Conservation (phyloP, 305 asterid genomes). For the Coffea humblotiana region DNA sequence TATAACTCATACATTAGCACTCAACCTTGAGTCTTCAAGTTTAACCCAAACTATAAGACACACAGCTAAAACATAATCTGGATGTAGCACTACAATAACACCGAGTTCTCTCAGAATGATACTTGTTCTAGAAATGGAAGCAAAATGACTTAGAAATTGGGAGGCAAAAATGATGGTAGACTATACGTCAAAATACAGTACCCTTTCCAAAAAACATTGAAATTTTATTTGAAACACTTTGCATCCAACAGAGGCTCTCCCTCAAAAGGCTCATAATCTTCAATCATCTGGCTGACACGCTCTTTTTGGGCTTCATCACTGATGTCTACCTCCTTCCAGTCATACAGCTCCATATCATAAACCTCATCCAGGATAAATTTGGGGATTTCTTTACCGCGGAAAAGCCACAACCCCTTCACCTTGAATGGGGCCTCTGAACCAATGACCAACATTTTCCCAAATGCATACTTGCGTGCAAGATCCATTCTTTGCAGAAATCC, state of each 20-base stretch:
- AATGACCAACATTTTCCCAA: slow-evolving; percentile 85
- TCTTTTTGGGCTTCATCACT: slow-evolving; percentile 87
- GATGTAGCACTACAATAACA: not conserved
- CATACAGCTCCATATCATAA: slow-evolving; percentile 84
- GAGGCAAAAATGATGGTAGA: not conserved
- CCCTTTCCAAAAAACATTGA: not conserved
- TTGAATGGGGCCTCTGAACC: slow-evolving; percentile 70
- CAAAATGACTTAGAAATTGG: not conserved
- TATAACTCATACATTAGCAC: not conserved
- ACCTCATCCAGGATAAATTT: slow-evolving; percentile 75
- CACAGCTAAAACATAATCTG: not conserved
- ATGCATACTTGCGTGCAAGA: slow-evolving; percentile 86
- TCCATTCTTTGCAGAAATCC: slow-evolving; percentile 95
- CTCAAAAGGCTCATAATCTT: slow-evolving; percentile 90
- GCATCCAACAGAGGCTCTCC: slow-evolving; percentile 86
- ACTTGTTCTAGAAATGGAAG: not conserved
- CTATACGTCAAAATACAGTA: not conserved
- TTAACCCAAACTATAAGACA: not conserved
- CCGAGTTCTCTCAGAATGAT: not conserved
- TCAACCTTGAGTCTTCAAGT: not conserved
- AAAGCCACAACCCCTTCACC: slow-evolving; percentile 98
- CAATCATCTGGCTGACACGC: slow-evolving; percentile 85
- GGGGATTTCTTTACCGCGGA: slow-evolving; percentile 89
- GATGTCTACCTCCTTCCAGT: slow-evolving; percentile 77
- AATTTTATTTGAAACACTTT: slow-evolving; percentile 76